These are phyloP conservation scores for Exophiala phaeomuriformis DNA, from an alignment of 2,329 filamentous ascomycete species.

Conservation along the genomic window DNA sequence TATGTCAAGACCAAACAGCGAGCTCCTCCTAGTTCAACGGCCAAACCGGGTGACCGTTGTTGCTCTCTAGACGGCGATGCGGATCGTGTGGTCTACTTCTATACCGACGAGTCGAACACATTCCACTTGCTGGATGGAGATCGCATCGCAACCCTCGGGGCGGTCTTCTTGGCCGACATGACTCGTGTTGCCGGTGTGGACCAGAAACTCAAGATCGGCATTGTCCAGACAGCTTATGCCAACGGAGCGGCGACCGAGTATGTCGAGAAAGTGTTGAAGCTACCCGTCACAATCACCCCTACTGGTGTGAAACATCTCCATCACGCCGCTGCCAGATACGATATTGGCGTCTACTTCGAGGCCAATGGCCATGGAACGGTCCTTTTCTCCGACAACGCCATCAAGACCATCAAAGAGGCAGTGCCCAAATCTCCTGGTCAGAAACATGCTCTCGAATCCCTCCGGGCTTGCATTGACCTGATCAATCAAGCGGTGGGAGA, in stretches of 20 bases:
- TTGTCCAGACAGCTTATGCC: slow-evolving; percentile 95
- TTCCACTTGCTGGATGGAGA: slow-evolving; percentile 95
- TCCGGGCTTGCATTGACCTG: slow-evolving; percentile 75
- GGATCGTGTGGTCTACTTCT: slow-evolving; percentile 93
- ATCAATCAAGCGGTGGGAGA: slow-evolving; percentile 99
- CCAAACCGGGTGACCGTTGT: slow-evolving; percentile 66
- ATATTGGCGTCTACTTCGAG: slow-evolving; percentile 97
- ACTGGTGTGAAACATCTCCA: slow-evolving; percentile 97
- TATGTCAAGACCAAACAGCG: slow-evolving; percentile 96
- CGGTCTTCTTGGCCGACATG: slow-evolving; percentile 87
- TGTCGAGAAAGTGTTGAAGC: slow-evolving; percentile 75
- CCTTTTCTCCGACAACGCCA: slow-evolving; percentile 79
- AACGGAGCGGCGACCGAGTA: slow-evolving; percentile 93
- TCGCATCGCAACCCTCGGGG: slow-evolving; percentile 88
- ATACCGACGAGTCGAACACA: slow-evolving; percentile 68
- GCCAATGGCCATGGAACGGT: slow-evolving; percentile 97
- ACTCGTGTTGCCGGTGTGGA: slow-evolving; percentile 70
- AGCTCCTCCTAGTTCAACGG: slow-evolving; percentile 74
- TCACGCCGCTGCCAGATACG: slow-evolving; percentile 89
- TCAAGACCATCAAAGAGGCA: slow-evolving; percentile 68
- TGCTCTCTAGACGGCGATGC: slow-evolving; percentile 93
- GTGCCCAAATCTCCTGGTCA: slow-evolving; percentile 87
- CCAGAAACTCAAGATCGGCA: slow-evolving; percentile 77
- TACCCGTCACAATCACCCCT: slow-evolving; percentile 86
- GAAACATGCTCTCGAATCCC: slow-evolving; percentile 77